Evolutionary conservation across 2,329 filamentous ascomycete genomes (phyloP), one percentile per base, ranked within the genome.

Genomic region (Stachybotrys chartarum): DNA sequence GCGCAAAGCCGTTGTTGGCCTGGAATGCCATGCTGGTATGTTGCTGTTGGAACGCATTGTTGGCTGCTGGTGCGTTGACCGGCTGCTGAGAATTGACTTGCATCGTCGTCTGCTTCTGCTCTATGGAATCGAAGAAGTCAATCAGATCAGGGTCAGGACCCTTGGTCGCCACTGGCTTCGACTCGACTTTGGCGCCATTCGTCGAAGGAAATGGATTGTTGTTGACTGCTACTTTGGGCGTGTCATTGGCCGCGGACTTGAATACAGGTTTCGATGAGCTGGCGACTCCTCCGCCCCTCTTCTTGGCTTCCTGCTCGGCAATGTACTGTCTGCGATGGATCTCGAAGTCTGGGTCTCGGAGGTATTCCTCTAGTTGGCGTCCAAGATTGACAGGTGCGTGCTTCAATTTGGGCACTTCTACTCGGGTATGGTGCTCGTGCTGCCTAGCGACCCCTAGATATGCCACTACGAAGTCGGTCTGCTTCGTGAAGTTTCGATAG

Each of bases 381-480:
- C 90, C 90, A 53, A 99, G 74, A 67, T 94, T 96, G 1, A 95
- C 92, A 1, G 94, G 95, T 6, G 94, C 94, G 69, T 99, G 94
- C 75, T 97, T 97, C 61, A 99, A 81, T 75, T 96, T 97, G 10
- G 94, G 94, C 7, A 99, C 95, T 66, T 97, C 91, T 45, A 99
- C 82, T 58, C 93, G 81, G 6, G 94, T 99, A 60, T 92, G 90
- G 67, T 92, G 87, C 72, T 97, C 91, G 68, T 93, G 94, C 68
- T 94, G 88, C 59, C 93, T 84, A 49, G 94, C 94, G 48, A 93
- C 81, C 63, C 87, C 86, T 50, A 99, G 81, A 66, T 93, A 99
- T 64, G 91, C 86, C 16, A 99, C 93, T 1, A 97, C 93, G 60
- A 87, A 84, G 63, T 97, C 92, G 7, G 94, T 99, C 70, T 96